phyloP scores from a whole-genome alignment of 2,329 filamentous ascomycete species.

The Aspergillus arachidicola region DNA sequence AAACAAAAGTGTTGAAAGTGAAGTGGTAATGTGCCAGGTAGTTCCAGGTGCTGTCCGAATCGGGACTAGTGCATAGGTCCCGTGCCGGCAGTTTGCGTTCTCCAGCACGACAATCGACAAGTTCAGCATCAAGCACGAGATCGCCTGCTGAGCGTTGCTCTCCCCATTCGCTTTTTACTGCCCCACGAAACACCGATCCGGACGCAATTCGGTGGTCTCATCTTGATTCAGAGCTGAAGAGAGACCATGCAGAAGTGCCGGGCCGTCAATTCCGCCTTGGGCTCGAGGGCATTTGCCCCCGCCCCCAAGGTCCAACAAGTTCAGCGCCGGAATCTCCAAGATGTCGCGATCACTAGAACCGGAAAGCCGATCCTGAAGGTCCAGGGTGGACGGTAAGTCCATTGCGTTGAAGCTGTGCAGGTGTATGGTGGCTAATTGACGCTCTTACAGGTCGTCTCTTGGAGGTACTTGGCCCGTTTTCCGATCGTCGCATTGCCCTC shows the following conservation, averaged over 20 bases:
- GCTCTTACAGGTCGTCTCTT: conserved; percentile 68
- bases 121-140: conserved; percentile 24
- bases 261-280: conserved; percentile 45
- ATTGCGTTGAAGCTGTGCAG: conserved; percentile 13
- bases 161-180: conserved; percentile 28
- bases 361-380: conserved; percentile 91
- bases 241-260: conserved; percentile 51
- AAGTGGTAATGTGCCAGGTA: neutral
- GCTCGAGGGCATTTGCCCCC: conserved; percentile 41
- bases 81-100: conserved; percentile 29
- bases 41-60: conserved; percentile 25
- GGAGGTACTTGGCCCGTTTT: conserved; percentile 64
- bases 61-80: conserved; percentile 36
- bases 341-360: conserved; percentile 91
- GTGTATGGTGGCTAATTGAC: conserved; percentile 25
- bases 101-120: conserved; percentile 24
- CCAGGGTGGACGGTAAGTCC: conserved; percentile 78
- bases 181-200: conserved; percentile 24
- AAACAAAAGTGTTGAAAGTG: neutral
- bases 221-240: conserved; percentile 30
- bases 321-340: conserved; percentile 63
- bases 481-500: conserved; percentile 21
- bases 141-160: conserved; percentile 32
- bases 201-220: conserved; percentile 28
- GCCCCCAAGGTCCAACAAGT: conserved; percentile 41